These are phyloP conservation scores for Vitis amurensis DNA, from an alignment of 164 flowering plant species.

Conservation along the genomic window DNA sequence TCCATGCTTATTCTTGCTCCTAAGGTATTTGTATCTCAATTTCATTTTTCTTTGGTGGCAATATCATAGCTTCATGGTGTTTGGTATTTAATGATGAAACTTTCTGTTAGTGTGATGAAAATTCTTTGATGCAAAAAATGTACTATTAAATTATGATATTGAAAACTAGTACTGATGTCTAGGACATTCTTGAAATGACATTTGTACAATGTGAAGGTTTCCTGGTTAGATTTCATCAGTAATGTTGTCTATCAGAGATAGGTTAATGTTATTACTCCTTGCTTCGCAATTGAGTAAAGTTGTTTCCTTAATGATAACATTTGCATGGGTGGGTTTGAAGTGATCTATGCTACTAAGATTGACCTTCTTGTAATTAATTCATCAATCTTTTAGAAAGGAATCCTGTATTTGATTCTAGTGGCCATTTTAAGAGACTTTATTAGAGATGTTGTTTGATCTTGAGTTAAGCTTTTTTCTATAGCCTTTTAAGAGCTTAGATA, in stretches of 20 bases:
- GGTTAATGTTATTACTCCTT: too few relatives aligned
- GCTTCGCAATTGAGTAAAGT: too few relatives aligned
- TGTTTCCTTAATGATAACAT: not conserved
- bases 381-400: too few relatives aligned
- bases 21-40: constrained; percentile 54
- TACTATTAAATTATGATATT: too few relatives aligned
- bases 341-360: too few relatives aligned
- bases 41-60: not conserved
- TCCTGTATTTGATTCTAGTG: not conserved
- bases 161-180: too few relatives aligned
- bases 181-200: too few relatives aligned
- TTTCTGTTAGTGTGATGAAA: not conserved
- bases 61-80: not conserved
- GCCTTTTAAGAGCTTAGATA: not conserved
- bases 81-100: not conserved
- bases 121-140: too few relatives aligned
- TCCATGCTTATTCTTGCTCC: constrained; percentile 97
- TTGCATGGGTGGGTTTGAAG: not conserved
- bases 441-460: too few relatives aligned
- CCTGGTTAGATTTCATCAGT: too few relatives aligned
- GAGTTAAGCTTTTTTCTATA: not conserved
- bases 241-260: too few relatives aligned
- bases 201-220: too few relatives aligned
- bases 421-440: not conserved
- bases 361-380: not conserved